phyloP scores from a whole-genome alignment of 2,329 filamentous ascomycete species.

The Diaporthe vexans region DNA sequence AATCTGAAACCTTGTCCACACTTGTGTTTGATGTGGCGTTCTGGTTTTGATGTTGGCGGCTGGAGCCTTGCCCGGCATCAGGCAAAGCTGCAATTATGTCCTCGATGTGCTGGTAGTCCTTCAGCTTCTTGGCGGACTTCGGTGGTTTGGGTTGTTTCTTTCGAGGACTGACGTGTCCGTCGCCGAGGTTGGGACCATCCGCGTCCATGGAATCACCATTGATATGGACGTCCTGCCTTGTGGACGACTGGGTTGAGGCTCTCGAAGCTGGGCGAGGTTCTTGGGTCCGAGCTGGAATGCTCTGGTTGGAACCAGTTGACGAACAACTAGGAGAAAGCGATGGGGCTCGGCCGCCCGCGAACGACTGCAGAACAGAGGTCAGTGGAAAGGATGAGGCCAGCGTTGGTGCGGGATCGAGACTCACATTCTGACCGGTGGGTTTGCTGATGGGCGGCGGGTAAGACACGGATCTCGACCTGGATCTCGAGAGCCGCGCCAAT shows the following conservation, averaged over 20 bases:
- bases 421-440: conserved; percentile 24
- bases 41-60: neutral
- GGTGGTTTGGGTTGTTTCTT: neutral
- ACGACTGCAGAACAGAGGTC: neutral
- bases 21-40: neutral
- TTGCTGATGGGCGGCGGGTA: neutral
- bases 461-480: conserved; percentile 40
- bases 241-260: neutral
- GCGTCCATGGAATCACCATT: neutral
- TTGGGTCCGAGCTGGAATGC: conserved; percentile 36
- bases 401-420: neutral
- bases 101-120: neutral
- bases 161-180: neutral
- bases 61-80: neutral
- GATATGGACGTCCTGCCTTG: neutral
- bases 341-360: neutral
- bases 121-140: conserved; percentile 1
- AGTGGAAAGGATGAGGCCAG: neutral
- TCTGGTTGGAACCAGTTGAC: conserved; percentile 35
- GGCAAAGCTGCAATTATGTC: neutral
- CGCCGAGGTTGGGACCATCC: neutral
- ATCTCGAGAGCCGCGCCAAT: conserved; percentile 31
- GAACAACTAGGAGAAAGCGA: conserved; percentile 15
- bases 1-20: neutral
- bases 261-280: neutral